phyloP scores from a whole-genome alignment of 805 yeast genomes.

The Saccharomycopsis capsularis region DNA sequence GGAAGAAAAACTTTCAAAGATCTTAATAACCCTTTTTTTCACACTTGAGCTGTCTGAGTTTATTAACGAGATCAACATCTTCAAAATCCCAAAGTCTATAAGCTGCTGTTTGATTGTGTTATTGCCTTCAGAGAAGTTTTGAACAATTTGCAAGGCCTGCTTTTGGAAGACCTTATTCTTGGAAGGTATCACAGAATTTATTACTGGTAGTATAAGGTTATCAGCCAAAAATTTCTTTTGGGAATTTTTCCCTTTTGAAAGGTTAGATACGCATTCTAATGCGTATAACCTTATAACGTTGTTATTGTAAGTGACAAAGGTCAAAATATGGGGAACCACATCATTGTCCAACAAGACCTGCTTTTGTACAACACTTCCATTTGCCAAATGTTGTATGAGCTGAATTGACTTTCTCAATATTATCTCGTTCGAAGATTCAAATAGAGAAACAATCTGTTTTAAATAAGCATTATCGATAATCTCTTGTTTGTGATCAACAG shows the following conservation, averaged over 20 bases:
- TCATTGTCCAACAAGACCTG: slow-evolving; percentile 21
- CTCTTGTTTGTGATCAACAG: slow-evolving; percentile 20
- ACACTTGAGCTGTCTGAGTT: slow-evolving; percentile 5
- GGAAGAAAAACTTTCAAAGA: slow-evolving; percentile 17
- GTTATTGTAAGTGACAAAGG: slow-evolving; percentile 20
- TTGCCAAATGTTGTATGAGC: slow-evolving; percentile 19
- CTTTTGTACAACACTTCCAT: slow-evolving; percentile 16
- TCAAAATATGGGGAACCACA: slow-evolving; percentile 21
- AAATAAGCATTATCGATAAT: slow-evolving; percentile 16
- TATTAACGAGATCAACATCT: slow-evolving; percentile 12
- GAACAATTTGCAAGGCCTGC: slow-evolving; percentile 20
- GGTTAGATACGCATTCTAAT: slow-evolving; percentile 18
- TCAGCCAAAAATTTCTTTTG: slow-evolving; percentile 21
- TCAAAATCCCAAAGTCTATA: slow-evolving; percentile 18
- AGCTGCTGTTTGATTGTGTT: slow-evolving; percentile 13
- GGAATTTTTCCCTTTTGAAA: slow-evolving; percentile 20
- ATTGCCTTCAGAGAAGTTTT: slow-evolving; percentile 20
- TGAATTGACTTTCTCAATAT: slow-evolving; percentile 19
- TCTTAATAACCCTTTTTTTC: slow-evolving; percentile 15
- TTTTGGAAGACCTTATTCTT: slow-evolving; percentile 17
- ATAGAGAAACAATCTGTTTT: slow-evolving; percentile 12
- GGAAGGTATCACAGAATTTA: slow-evolving; percentile 15
- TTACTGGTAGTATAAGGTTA: slow-evolving; percentile 19
- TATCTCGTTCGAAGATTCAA: slow-evolving; percentile 19
- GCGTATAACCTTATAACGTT: slow-evolving; percentile 19